Conservation (phyloP, 148 eudicot genomes). For the Talinum fruticosum region DNA sequence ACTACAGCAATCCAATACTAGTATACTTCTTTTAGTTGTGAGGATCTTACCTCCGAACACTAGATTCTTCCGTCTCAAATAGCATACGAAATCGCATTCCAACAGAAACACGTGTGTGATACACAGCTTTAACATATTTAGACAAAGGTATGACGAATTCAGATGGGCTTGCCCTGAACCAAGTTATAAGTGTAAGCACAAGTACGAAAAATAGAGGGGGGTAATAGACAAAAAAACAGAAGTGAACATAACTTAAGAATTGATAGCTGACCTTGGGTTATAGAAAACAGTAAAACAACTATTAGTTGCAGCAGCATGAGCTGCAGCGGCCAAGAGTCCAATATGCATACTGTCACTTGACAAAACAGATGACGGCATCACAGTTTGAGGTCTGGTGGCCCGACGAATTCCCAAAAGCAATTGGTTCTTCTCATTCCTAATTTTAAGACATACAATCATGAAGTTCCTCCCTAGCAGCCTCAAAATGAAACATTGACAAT, state of each 20-base stretch:
- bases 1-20: neutral
- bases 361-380: slow-evolving; percentile 98
- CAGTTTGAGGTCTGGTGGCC: slow-evolving; percentile 88
- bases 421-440: slow-evolving; percentile 97
- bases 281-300: slow-evolving; percentile 91
- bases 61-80: slow-evolving; percentile 98
- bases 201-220: neutral
- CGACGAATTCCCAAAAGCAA: slow-evolving; percentile 94
- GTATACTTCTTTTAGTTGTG: neutral
- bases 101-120: slow-evolving; percentile 97
- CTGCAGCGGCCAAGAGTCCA: slow-evolving; percentile 98
- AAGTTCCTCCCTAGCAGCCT: neutral
- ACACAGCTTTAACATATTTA: slow-evolving; percentile 90
- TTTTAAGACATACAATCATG: slow-evolving; percentile 5
- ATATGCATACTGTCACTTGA: slow-evolving; percentile 99
- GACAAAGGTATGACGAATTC: slow-evolving; percentile 92
- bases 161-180: slow-evolving; percentile 87
- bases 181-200: slow-evolving; percentile 22
- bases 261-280: slow-evolving; percentile 71
- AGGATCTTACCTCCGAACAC: slow-evolving; percentile 76
- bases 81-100: slow-evolving; percentile 99
- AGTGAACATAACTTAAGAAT: neutral
- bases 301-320: slow-evolving; percentile 97
- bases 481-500: slow-evolving; percentile 1
- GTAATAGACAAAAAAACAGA: slow-evolving; percentile 1